Conservation (phyloP, 352 stramenopile species). For the Blastocystis sp. region DNA sequence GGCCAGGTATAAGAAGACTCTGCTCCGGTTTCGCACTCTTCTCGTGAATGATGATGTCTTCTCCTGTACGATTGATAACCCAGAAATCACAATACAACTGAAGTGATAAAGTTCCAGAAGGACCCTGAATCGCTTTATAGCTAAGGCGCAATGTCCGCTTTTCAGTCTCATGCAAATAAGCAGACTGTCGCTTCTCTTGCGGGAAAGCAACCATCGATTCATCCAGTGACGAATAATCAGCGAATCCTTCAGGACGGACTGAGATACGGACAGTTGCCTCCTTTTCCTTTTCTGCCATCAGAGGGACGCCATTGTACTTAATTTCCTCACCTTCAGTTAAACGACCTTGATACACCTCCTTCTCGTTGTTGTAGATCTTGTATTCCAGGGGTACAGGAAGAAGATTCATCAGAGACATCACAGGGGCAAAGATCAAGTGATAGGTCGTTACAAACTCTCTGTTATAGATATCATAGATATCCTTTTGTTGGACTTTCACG, state of each 20-base stretch:
- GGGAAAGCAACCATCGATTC: conserved; percentile 25
- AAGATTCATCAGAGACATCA: conserved; percentile 34
- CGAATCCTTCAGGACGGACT: neutral
- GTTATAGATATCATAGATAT: conserved; percentile 39
- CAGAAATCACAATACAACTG: conserved; percentile 57
- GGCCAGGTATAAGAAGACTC: neutral
- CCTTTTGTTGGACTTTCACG: neutral
- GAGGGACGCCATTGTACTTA: neutral
- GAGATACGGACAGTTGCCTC: neutral
- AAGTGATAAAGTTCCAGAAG: neutral
- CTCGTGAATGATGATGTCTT: conserved; percentile 10
- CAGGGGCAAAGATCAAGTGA: neutral
- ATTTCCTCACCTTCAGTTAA: conserved; percentile 11
- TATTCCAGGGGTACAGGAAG: conserved; percentile 29
- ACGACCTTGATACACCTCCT: neutral
- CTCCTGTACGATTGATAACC: conserved; percentile 36
- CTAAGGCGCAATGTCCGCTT: neutral
- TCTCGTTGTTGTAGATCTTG: neutral
- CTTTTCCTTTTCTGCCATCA: neutral
- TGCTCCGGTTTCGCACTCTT: neutral
- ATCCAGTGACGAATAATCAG: neutral
- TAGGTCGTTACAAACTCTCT: neutral
- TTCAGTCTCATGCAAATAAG: neutral
- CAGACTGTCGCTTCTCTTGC: conserved; percentile 20
- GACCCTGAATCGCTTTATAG: neutral